A percentile compares a stretch with the other conserved stretches of the same genome.
Conservation (phyloP, 148 eudicot genomes). For the Nepenthes mirabilis region DNA sequence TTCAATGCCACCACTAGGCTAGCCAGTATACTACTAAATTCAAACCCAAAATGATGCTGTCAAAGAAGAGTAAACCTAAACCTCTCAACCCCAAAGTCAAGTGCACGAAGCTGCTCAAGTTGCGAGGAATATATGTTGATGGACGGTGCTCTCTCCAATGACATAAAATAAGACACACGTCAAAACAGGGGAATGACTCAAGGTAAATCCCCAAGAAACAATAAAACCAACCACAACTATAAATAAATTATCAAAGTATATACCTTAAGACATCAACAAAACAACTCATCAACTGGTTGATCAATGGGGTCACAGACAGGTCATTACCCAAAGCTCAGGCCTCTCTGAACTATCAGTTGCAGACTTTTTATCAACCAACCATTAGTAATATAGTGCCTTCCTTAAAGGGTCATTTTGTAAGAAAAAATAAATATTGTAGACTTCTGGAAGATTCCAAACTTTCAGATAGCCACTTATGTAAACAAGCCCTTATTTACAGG, state of each 20-base stretch:
- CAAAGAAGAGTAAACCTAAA: too few species aligned
- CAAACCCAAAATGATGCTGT: too few species aligned
- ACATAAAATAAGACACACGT: slow-evolving; percentile 9
- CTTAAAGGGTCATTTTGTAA: neutral
- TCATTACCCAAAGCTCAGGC: too few species aligned
- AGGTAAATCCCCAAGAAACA: neutral
- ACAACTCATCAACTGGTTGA: slow-evolving; percentile 9
- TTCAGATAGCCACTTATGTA: neutral
- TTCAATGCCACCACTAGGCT: too few species aligned
- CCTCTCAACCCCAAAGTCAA: too few species aligned
- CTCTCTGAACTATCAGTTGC: too few species aligned
- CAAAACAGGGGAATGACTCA: neutral
- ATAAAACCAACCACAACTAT: neutral
- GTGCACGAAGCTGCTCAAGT: too few species aligned
- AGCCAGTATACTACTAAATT: too few species aligned
- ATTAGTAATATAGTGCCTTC: neutral
- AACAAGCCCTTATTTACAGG: neutral
- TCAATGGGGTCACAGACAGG: slow-evolving; percentile 2
- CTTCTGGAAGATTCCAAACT: too few species aligned
- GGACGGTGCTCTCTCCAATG: neutral
- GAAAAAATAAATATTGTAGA: too few species aligned
- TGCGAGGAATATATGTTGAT: neutral
- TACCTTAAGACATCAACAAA: slow-evolving; percentile 5
- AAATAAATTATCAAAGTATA: slow-evolving; percentile 5
- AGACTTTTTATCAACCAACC: too few species aligned